Evolutionary conservation across 441 rosid genomes (phyloP).

Genomic region (Pelargonium myrrhifolium): DNA sequence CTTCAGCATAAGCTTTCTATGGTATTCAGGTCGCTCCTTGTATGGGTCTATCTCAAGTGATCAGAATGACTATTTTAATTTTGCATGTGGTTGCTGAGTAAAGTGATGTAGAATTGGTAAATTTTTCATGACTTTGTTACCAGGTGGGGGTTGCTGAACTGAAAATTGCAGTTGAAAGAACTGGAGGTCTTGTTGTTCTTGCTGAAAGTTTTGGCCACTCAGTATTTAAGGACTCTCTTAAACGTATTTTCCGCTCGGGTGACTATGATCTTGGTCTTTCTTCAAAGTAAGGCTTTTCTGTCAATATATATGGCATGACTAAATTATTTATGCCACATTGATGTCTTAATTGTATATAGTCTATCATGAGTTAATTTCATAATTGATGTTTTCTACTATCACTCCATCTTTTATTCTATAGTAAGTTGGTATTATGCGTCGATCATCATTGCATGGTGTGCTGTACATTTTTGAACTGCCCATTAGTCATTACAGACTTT

Average conservation of each 20-base stretch:
- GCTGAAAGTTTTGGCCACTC: constrained; percentile 96
- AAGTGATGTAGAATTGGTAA: background rate
- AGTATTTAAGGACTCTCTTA: constrained; percentile 81
- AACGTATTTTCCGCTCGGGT: constrained; percentile 59
- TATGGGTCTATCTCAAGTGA: background rate
- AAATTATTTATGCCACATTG: background rate
- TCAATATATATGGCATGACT: background rate
- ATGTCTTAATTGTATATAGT: constrained; percentile 7
- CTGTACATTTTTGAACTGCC: background rate
- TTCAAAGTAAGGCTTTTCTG: constrained; percentile 54
- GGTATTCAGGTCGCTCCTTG: background rate
- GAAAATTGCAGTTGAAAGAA: constrained; percentile 82
- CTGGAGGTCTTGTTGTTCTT: constrained; percentile 91
- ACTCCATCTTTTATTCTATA: background rate
- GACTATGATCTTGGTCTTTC: constrained; percentile 74
- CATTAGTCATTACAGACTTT: no score
- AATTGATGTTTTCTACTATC: background rate
- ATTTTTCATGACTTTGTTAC: constrained; percentile 11
- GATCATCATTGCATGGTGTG: background rate
- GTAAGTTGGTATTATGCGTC: background rate
- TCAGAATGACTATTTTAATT: no score
- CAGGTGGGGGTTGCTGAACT: constrained; percentile 94
- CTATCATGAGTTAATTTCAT: background rate
- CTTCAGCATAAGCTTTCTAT: background rate
- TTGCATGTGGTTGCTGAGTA: no score